Evolutionary conservation across 78 protist species (phyloP), one percentile per base, ranked within the genome.

Genomic region (Guillardia theta): DNA sequence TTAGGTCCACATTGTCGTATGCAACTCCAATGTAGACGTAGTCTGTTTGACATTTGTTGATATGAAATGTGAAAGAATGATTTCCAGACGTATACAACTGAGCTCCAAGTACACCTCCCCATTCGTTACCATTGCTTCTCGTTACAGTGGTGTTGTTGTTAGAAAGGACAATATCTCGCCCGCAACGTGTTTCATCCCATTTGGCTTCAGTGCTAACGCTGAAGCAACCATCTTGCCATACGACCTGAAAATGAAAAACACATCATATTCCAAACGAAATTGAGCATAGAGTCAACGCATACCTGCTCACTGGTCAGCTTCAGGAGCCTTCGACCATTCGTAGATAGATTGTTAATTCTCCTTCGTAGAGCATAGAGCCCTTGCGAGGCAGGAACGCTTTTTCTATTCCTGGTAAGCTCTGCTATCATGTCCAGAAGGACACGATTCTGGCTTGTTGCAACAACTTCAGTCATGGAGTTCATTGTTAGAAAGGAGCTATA

Each of bases 101-200:
- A 12, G 48, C 18, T 24, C 90, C 90, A 3, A 78, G 90, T 8
- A 78, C 90, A 18, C 90, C 90, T 10, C 90, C 90, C 90, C 90
- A 78, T 30, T 78, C 90, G 90, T 78, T 78, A 4, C 90, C 90
- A 30, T 78, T 78, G 90, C 90, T 78, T 43, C 90, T 12, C 4
- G 90, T 78, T 0, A 43, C 90, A 24, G 48, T 43, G 10, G 90
- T 43, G 45, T 43, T 43, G 90, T 78, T 78, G 50, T 78, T 78
- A 9, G 90, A 78, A n/a, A 78, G 50, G 18, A 78, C 90, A 43
- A 78, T 43, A 30, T 78, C 90, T 27, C 90, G 18, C n/a, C 90
- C 90, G 45, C 90, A 43, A 8, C 48, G 10, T 22, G 10, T 78
- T 22, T 78, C 90, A 30, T 78, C 90, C 90, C 90, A 78, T 19